Base-by-base conservation (phyloP, 2,329 filamentous ascomycete genomes). In the Fusarium sulawesiense region DNA sequence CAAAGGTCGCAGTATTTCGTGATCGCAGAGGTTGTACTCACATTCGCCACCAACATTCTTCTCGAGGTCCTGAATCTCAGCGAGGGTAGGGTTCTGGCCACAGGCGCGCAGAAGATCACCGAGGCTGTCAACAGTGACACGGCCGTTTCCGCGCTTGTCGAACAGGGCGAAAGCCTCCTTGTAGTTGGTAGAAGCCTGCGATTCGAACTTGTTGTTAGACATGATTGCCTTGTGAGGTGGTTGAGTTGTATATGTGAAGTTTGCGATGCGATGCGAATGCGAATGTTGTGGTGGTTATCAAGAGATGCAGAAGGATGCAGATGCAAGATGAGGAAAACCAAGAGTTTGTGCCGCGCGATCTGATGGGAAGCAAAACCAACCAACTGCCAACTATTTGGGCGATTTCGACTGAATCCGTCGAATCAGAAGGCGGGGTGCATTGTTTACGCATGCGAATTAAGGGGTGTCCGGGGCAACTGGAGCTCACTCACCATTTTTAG, bases 151-250 rank as follows among this genome's bases (percentile, higher is more conserved):
- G 82, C 96, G 95, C 91, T 98, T 98, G 88, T 99, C 96, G 87
- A 98, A 99, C 81, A 99, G 92, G 77, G 94, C 94, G 84, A 99
- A 99, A 76, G 96, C 96, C 91, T 99, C 96, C 88, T 98, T 98
- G 93, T 98, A 99, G 91, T 99, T 98, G 85, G 95, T 98, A 68
- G 88, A 90, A 81, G 89, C 89, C 89, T 91, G 88, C 48, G 82
- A 77, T 68, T 86, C 85, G 75, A 79, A 84, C 66, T 83, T 78
- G 78, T 87, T 86, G 86, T 85, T 83, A 76, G 82, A 75, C 84
- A 86, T 86, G 68, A 55, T 78, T 72, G 58, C 37, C 68, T 54
- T 53, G 50, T 4, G 50, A 47, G 32, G 45, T 48, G 49, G 20
- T 62, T 44, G 49, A 40, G 29, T 57, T 51, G 54, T 53, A 54